Evolutionary conservation across 257 asterid species (phyloP).

Genomic region (Euphrasia confusa): DNA sequence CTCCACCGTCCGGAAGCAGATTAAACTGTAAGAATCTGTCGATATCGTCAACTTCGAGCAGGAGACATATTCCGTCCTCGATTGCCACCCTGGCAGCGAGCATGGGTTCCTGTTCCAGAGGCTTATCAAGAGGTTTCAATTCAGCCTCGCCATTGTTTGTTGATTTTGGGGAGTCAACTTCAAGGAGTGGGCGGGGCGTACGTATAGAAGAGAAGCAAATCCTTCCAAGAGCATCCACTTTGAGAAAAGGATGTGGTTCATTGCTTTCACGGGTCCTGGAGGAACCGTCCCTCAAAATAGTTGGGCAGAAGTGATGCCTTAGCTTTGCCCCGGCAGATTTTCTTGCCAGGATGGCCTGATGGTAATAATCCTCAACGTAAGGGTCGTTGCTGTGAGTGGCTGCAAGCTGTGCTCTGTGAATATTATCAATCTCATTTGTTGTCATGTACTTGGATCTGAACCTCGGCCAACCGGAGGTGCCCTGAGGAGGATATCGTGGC

Average conservation of each 20-base stretch:
- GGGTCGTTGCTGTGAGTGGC: conserved; percentile 96
- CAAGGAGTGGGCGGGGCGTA: conserved; percentile 92
- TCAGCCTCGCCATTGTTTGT: conserved; percentile 39
- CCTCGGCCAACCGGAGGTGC: conserved; percentile 56
- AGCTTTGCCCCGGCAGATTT: conserved; percentile 64
- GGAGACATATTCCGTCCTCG: conserved; percentile 80
- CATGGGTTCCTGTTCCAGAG: conserved; percentile 95
- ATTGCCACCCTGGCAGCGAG: conserved; percentile 92
- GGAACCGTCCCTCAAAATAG: conserved; percentile 53
- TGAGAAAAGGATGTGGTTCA: conserved; percentile 84
- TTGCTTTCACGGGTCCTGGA: conserved; percentile 55
- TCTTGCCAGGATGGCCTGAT: conserved; percentile 83
- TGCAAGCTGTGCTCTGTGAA: conserved; percentile 73
- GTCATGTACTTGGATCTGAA: conserved; percentile 81
- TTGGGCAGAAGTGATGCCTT: conserved; percentile 89
- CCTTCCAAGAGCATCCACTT: conserved; percentile 95
- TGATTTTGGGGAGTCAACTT: conserved; percentile 68
- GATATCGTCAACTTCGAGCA: conserved; percentile 90
- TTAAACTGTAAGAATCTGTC: conserved; percentile 74
- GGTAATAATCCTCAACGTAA: conserved; percentile 83
- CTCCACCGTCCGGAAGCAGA: conserved; percentile 64
- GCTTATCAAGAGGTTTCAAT: conserved; percentile 58
- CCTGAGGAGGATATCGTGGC: conserved; percentile 50
- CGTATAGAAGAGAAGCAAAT: conserved; percentile 84
- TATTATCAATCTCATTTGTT: conserved; percentile 77